phyloP scores from a whole-genome alignment of 441 rosid genomes.

The Aquilaria agallochum region DNA sequence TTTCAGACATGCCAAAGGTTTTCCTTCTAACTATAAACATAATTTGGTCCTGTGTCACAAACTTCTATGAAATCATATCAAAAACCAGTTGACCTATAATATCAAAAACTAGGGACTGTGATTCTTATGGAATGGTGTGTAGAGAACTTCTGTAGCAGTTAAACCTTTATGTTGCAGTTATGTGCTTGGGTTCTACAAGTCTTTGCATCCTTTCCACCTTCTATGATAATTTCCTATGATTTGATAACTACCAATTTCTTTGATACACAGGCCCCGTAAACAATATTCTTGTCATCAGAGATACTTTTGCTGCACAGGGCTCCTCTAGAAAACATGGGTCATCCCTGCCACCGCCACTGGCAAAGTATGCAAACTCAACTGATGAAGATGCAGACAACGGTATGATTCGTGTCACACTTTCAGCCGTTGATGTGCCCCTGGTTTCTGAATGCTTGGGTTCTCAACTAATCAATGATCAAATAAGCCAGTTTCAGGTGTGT shows the following conservation, averaged over 20 bases:
- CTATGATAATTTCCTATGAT: no score
- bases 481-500: constrained; percentile 62
- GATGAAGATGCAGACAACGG: constrained; percentile 34
- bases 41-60: constrained; percentile 2
- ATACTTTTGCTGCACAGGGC: constrained; percentile 24
- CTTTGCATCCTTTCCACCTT: no score
- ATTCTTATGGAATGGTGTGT: no score
- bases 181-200: no score
- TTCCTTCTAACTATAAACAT: constrained; percentile 2
- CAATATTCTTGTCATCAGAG: constrained; percentile 57
- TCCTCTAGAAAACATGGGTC: constrained; percentile 49
- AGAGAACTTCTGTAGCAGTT: no score
- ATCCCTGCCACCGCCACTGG: constrained; percentile 53
- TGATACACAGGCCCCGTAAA: constrained; percentile 56
- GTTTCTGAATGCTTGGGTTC: constrained; percentile 32
- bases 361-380: constrained; percentile 38
- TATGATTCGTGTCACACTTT: constrained; percentile 34
- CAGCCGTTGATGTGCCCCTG: constrained; percentile 17
- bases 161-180: no score
- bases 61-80: not conserved
- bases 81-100: no score
- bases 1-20: constrained; percentile 67
- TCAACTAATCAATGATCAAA: constrained; percentile 45
- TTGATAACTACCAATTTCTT: not conserved
- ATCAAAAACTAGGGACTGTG: not conserved